Conservation (phyloP, 805 yeast genomes). For the Teunomyces barrocoloradensis region DNA sequence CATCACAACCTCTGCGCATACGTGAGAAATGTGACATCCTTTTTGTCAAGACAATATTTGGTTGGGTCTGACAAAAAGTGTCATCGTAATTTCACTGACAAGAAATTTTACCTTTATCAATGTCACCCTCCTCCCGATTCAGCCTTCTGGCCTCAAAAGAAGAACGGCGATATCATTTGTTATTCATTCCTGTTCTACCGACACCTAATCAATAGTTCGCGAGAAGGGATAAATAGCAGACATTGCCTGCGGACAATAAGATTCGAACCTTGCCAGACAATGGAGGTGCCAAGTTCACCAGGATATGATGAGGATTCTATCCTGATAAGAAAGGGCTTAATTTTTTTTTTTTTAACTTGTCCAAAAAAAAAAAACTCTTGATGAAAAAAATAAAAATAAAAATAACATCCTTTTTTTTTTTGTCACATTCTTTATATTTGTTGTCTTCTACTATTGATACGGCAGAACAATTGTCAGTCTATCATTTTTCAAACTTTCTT, state of each 20-base stretch:
- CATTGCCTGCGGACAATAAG: not conserved
- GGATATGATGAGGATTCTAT: not conserved
- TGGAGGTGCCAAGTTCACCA: not conserved
- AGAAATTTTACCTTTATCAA: not conserved
- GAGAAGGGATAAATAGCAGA: not conserved
- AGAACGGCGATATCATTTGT: too few relatives aligned
- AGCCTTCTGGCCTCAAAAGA: too few relatives aligned
- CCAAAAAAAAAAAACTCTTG: not conserved
- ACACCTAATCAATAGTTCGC: not conserved
- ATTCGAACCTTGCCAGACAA: not conserved
- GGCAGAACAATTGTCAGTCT: not conserved
- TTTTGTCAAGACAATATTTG: slow-evolving; percentile 1
- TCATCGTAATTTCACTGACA: not conserved
- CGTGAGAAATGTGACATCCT: not conserved
- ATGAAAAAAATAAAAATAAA: not conserved
- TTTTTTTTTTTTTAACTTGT: not conserved
- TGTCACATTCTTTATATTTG: not conserved
- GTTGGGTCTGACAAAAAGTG: not conserved
- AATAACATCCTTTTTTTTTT: not conserved
- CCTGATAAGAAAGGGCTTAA: not conserved
- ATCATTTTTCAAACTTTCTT: not conserved
- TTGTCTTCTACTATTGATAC: not conserved
- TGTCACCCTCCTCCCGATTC: too few relatives aligned
- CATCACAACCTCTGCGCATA: slow-evolving; percentile 4
- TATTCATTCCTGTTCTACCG: too few relatives aligned